These are phyloP conservation scores for Apium graveolens DNA, from an alignment of 129 eudicot genomes.

Conservation along the genomic window DNA sequence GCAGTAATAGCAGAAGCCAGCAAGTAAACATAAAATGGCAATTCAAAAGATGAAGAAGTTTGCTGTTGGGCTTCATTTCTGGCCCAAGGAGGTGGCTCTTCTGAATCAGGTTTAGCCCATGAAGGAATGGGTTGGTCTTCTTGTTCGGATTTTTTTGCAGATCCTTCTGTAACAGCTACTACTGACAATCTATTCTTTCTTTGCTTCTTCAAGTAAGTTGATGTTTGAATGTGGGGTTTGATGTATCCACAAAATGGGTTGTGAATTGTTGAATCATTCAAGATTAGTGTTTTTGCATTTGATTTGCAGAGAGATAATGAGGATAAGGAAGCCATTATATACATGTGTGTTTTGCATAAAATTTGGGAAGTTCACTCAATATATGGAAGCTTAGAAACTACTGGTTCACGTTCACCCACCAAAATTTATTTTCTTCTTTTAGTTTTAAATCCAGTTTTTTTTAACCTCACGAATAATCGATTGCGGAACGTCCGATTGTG, in stretches of 20 bases:
- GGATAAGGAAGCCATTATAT: constrained; percentile 5
- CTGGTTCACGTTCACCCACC: not conserved
- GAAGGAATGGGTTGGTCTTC: constrained; percentile 65
- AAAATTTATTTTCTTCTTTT: too few species aligned
- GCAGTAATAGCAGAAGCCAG: constrained; percentile 68
- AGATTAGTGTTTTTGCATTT: constrained; percentile 8
- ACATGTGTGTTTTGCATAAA: not conserved
- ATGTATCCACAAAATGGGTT: not conserved
- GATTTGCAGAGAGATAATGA: constrained; percentile 25
- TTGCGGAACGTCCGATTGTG: too few species aligned
- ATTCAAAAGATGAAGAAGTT: not conserved
- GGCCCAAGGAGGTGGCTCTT: constrained; percentile 99
- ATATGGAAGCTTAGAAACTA: not conserved
- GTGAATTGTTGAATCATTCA: not conserved
- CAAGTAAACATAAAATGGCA: constrained; percentile 65
- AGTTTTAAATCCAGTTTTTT: too few species aligned
- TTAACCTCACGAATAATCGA: too few species aligned
- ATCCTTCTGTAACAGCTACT: constrained; percentile 36
- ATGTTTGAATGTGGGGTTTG: not conserved
- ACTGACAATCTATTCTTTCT: constrained; percentile 23
- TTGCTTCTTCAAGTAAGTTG: not conserved
- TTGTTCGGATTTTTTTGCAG: constrained; percentile 28
- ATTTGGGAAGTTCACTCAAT: not conserved
- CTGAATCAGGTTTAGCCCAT: constrained; percentile 81
- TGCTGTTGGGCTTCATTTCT: constrained; percentile 51